Percentiles rank a stretch among this genome's conserved stretches.
These are phyloP conservation scores for Parathielavia hyrcaniae DNA, from an alignment of 495 filamentous ascomycete genomes.

Conservation along the genomic window DNA sequence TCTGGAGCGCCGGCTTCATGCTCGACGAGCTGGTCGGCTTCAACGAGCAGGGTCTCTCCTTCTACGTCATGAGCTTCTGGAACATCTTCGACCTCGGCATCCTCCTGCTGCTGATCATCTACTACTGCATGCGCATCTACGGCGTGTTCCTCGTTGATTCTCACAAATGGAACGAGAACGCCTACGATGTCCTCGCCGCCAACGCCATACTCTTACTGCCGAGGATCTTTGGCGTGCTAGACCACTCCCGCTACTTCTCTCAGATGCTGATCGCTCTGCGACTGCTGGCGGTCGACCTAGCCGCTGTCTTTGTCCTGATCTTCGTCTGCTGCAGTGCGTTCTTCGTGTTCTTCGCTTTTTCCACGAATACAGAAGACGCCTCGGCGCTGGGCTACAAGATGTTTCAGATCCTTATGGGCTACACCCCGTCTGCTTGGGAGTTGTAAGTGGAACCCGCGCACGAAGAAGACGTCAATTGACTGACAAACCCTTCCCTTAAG, in stretches of 20 bases:
- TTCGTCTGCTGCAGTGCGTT: conserved; percentile 86
- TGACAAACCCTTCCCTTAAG: conserved; percentile 38
- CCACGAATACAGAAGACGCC: conserved; percentile 57
- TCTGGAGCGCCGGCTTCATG: conserved; percentile 96
- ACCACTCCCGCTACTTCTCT: conserved; percentile 92
- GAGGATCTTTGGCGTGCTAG: conserved; percentile 81
- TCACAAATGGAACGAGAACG: conserved; percentile 63
- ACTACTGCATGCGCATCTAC: conserved; percentile 82
- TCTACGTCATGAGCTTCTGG: conserved; percentile 96
- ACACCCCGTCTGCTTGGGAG: conserved; percentile 50
- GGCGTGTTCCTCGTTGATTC: conserved; percentile 71
- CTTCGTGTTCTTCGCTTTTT: conserved; percentile 85
- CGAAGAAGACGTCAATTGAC: neutral
- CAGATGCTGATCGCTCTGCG: conserved; percentile 88
- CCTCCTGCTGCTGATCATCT: conserved; percentile 74
- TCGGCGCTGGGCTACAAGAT: conserved; percentile 69
- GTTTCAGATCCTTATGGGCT: conserved; percentile 93
- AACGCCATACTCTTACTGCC: conserved; percentile 86
- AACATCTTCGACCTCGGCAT: conserved; percentile 91
- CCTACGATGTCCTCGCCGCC: conserved; percentile 84
- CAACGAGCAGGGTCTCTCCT: conserved; percentile 86
- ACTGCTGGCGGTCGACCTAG: conserved; percentile 83
- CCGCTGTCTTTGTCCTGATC: conserved; percentile 74
- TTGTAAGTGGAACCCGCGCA: conserved; percentile 32
- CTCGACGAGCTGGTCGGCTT: conserved; percentile 91